Evolutionary conservation across 2,329 filamentous ascomycete species (phyloP).

Genomic region (Colletotrichum cordylinicola): DNA sequence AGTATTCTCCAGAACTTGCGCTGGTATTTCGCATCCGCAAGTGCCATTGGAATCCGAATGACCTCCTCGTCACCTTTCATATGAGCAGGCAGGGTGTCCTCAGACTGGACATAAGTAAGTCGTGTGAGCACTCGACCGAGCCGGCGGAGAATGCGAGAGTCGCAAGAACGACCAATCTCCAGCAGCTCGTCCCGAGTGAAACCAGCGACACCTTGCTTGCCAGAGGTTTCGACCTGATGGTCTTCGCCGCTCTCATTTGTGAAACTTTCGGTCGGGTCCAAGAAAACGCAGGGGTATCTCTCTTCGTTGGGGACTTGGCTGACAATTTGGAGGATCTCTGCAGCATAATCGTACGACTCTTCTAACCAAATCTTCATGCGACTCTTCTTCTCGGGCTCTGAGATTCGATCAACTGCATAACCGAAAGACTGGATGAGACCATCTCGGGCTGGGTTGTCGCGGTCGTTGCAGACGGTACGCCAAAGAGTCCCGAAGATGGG

Average conservation of each 20-base stretch:
- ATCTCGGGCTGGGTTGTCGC: constrained; percentile 43
- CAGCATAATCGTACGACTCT: constrained; percentile 54
- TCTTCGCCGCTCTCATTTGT: constrained; percentile 24
- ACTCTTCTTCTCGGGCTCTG: constrained; percentile 34
- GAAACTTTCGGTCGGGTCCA: constrained; percentile 53
- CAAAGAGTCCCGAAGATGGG: constrained; percentile 56
- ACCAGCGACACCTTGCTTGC: constrained; percentile 30
- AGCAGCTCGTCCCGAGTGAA: constrained; percentile 53
- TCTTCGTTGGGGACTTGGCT: constrained; percentile 39
- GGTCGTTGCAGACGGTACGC: constrained; percentile 54
- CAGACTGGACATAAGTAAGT: constrained; percentile 46
- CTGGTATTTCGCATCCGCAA: constrained; percentile 39
- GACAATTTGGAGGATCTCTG: constrained; percentile 46
- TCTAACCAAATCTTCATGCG: constrained; percentile 54
- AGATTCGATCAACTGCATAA: constrained; percentile 40
- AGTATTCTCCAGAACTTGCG: constrained; percentile 53
- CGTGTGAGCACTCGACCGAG: constrained; percentile 52
- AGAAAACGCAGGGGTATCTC: constrained; percentile 52
- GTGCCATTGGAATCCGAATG: constrained; percentile 47
- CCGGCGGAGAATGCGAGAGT: constrained; percentile 50
- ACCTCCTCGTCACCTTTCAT: constrained; percentile 40
- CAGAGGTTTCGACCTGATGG: not conserved
- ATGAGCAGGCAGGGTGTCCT: constrained; percentile 48
- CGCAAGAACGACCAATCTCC: constrained; percentile 57
- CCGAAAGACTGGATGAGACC: constrained; percentile 48